Evolutionary conservation across 352 stramenopile genomes (phyloP).

Genomic region (Pythium rishiriense): DNA sequence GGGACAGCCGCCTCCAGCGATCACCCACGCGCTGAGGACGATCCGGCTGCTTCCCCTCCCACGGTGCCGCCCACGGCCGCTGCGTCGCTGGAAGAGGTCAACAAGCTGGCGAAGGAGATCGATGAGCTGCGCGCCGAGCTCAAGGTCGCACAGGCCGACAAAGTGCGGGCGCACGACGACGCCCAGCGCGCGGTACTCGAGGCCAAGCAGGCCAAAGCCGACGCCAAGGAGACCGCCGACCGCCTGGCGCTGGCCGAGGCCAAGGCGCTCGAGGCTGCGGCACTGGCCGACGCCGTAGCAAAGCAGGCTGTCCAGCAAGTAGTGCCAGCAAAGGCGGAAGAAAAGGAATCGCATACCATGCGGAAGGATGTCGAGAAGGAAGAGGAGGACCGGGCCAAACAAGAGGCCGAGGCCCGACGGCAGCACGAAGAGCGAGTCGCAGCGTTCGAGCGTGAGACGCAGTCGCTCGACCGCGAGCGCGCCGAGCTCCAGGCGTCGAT

Average conservation of each 20-base stretch:
- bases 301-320: background rate
- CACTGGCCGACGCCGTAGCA: background rate
- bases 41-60: no score
- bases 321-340: background rate
- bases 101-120: slow-evolving; percentile 22
- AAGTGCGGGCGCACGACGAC: slow-evolving; percentile 8
- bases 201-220: slow-evolving; percentile 2
- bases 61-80: no score
- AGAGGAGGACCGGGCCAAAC: background rate
- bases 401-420: background rate
- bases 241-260: background rate
- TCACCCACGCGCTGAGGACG: no score
- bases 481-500: slow-evolving; percentile 32
- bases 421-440: slow-evolving; percentile 31
- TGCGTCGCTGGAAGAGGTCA: background rate
- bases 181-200: background rate
- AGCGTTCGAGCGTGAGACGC: slow-evolving; percentile 15
- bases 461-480: slow-evolving; percentile 22
- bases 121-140: slow-evolving; percentile 12
- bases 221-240: slow-evolving; percentile 12
- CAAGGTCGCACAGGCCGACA: background rate
- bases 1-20: background rate
- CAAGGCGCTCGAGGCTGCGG: background rate
- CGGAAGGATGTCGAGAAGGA: background rate
- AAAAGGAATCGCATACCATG: background rate